phyloP scores from a whole-genome alignment of 2,329 filamentous ascomycete species.

The Spiromastix sp. region DNA sequence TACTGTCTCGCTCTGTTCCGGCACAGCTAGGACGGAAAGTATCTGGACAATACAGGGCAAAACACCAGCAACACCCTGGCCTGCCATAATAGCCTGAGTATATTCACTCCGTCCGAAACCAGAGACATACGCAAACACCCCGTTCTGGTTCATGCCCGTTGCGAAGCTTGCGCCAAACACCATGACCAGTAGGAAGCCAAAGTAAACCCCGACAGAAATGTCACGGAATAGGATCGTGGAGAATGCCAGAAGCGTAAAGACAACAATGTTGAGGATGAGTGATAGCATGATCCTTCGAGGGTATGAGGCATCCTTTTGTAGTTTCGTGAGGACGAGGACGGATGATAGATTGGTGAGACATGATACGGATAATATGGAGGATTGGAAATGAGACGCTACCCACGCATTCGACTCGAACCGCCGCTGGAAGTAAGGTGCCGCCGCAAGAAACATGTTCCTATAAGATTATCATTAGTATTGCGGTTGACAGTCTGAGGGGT shows the following conservation, averaged over 20 bases:
- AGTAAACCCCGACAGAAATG: conserved; percentile 56
- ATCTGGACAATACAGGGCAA: conserved; percentile 83
- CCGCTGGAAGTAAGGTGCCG: conserved; percentile 80
- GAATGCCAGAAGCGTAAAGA: conserved; percentile 68
- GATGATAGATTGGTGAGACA: conserved; percentile 70
- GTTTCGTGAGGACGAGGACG: conserved; percentile 66
- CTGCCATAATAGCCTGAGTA: conserved; percentile 92
- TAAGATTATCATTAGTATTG: background rate
- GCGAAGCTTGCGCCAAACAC: conserved; percentile 71
- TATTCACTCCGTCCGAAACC: conserved; percentile 81
- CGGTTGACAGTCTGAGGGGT: background rate
- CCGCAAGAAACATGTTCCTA: conserved; percentile 97
- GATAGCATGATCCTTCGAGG: conserved; percentile 72
- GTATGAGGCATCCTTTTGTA: conserved; percentile 78
- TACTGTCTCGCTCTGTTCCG: conserved; percentile 32
- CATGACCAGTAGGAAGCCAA: conserved; percentile 71
- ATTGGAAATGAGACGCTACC: conserved; percentile 76
- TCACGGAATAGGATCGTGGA: conserved; percentile 63
- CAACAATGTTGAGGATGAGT: conserved; percentile 63
- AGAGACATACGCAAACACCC: conserved; percentile 81
- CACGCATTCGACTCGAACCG: conserved; percentile 63
- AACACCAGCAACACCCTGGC: conserved; percentile 85
- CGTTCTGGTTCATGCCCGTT: conserved; percentile 83
- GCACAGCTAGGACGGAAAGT: conserved; percentile 61
- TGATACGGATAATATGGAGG: conserved; percentile 76